Conservation (phyloP, 352 stramenopile species). For the Phytophthora sp. region DNA sequence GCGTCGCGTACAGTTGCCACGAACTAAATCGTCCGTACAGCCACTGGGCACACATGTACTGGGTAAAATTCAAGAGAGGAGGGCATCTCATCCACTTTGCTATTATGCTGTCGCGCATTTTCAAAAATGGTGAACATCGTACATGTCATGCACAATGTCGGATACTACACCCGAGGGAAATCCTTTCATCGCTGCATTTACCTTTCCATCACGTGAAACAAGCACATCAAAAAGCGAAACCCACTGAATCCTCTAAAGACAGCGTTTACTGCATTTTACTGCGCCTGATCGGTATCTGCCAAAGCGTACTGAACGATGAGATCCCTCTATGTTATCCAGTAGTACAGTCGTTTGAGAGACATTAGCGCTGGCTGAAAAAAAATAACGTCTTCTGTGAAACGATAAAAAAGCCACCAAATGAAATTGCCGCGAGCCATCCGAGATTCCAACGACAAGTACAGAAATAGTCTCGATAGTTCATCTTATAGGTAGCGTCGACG, state of each 20-base stretch:
- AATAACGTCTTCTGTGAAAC: not conserved
- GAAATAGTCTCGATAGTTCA: slow-evolving; percentile 1
- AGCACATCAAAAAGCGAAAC: slow-evolving; percentile 7
- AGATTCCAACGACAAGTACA: not conserved
- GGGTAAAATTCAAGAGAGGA: too few relatives aligned
- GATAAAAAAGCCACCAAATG: not conserved
- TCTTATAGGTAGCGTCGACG: slow-evolving; percentile 5
- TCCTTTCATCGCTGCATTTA: slow-evolving; percentile 1
- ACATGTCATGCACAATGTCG: slow-evolving; percentile 7
- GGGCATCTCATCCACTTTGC: too few relatives aligned
- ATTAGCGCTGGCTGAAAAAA: not conserved
- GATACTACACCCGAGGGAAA: slow-evolving; percentile 4
- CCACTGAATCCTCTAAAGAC: not conserved
- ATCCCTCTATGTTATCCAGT: not conserved
- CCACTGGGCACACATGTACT: too few relatives aligned
- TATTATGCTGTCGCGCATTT: not conserved
- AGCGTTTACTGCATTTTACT: not conserved
- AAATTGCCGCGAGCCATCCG: not conserved
- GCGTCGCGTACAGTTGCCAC: slow-evolving; percentile 21
- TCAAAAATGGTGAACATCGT: slow-evolving; percentile 21
- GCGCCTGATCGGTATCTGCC: slow-evolving; percentile 6
- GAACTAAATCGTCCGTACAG: not conserved
- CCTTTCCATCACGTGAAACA: slow-evolving; percentile 25
- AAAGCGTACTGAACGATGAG: slow-evolving; percentile 7
- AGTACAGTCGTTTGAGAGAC: not conserved